Evolutionary conservation across 805 yeast species (phyloP).

Genomic region (Blastobotrys peoriensis): DNA sequence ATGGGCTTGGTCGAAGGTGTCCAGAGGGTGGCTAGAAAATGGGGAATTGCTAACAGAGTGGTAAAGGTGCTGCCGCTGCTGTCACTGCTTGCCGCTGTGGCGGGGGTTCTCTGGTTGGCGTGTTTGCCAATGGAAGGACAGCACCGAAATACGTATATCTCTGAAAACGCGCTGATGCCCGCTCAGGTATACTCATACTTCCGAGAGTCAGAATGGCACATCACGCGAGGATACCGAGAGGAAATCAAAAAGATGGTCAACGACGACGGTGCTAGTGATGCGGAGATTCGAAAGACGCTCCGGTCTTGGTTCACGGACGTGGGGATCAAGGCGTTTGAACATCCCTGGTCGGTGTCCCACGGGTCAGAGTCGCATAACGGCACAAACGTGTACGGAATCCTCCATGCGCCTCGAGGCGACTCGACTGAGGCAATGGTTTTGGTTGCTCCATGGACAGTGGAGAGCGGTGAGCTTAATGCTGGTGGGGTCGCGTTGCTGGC

Average conservation of each 20-base stretch:
- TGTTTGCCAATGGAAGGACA: conserved; percentile 75
- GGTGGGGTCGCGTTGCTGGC: conserved; percentile 75
- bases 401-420: conserved; percentile 93
- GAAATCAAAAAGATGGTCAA: conserved; percentile 40
- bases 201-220: conserved; percentile 91
- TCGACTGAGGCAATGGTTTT: conserved; percentile 92
- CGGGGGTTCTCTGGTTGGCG: conserved; percentile 52
- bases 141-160: conserved; percentile 74
- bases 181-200: conserved; percentile 90
- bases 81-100: conserved; percentile 24
- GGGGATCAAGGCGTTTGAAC: conserved; percentile 60
- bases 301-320: conserved; percentile 58
- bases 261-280: conserved; percentile 11
- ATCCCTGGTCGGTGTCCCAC: conserved; percentile 31
- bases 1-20: conserved; percentile 34
- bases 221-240: conserved; percentile 75
- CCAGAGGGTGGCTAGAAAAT: conserved; percentile 23
- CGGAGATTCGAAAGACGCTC: conserved; percentile 41
- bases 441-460: conserved; percentile 79
- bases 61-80: conserved; percentile 24
- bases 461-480: conserved; percentile 57
- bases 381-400: conserved; percentile 63
- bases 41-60: conserved; percentile 25
- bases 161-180: conserved; percentile 96
- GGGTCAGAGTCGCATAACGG: conserved; percentile 30